phyloP scores from a whole-genome alignment of 768 basidiomycete species.

The Naganishia onofrii region DNA sequence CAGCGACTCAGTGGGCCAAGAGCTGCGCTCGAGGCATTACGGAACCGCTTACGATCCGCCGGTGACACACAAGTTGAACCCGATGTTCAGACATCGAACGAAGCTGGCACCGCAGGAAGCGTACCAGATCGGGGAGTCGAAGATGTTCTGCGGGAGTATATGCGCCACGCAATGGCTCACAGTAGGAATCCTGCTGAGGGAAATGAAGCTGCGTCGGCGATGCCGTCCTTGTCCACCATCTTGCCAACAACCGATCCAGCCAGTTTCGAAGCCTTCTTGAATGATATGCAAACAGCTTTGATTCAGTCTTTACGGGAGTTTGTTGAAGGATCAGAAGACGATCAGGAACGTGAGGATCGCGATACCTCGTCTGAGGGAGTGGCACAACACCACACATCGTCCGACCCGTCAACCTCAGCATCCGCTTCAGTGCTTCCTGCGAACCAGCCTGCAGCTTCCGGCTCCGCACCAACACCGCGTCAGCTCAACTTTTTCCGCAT shows the following conservation, averaged over 20 bases:
- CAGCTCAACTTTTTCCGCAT: conserved; percentile 31
- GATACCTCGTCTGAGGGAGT: neutral
- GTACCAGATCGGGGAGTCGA: conserved; percentile 23
- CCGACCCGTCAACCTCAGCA: neutral
- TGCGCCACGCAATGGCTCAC: conserved; percentile 26
- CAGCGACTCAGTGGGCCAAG: neutral
- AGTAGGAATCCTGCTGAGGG: neutral
- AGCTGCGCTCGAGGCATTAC: conserved; percentile 8
- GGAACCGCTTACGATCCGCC: conserved; percentile 12
- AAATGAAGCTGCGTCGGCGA: neutral
- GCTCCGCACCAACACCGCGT: neutral
- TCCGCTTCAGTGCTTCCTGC: neutral
- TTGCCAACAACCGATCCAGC: conserved; percentile 20
- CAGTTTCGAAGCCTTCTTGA: conserved; percentile 29
- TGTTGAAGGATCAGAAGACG: conserved; percentile 4
- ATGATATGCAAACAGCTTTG: conserved; percentile 24
- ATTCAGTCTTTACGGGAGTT: conserved; percentile 22
- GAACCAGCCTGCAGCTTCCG: neutral
- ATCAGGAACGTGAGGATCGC: conserved; percentile 1
- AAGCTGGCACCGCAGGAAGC: neutral
- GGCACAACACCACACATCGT: neutral
- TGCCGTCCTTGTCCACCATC: conserved; percentile 8
- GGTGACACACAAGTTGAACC: neutral
- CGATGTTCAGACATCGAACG: neutral
- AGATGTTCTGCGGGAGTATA: conserved; percentile 23